Conservation (phyloP, 495 filamentous ascomycete species). For the Hypoxylon cercidicola region DNA sequence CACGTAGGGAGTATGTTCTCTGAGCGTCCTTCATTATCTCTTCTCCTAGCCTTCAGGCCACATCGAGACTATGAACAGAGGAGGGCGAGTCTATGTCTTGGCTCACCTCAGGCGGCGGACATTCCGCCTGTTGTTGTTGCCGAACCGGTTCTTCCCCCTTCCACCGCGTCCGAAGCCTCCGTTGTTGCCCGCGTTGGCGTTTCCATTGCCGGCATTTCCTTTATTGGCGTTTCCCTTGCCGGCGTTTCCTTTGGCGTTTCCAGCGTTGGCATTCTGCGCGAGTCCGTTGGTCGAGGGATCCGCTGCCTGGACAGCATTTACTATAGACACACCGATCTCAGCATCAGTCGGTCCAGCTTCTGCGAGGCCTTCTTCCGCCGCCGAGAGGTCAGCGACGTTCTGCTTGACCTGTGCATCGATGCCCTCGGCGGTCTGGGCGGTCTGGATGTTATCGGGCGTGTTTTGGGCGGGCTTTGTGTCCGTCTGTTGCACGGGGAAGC, state of each 20-base stretch:
- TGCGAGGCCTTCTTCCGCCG: slow-evolving; percentile 47
- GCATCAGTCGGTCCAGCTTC: slow-evolving; percentile 7
- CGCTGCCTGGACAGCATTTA: slow-evolving; percentile 27
- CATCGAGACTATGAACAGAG: neutral
- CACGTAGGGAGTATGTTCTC: neutral
- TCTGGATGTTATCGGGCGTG: slow-evolving; percentile 48
- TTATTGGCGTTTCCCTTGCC: slow-evolving; percentile 5
- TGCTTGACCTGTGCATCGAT: slow-evolving; percentile 43
- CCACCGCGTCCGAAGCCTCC: neutral
- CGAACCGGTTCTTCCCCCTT: no score
- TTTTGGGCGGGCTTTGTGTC: slow-evolving; percentile 50
- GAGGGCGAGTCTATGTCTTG: neutral
- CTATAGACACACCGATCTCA: slow-evolving; percentile 27
- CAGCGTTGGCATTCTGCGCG: slow-evolving; percentile 6
- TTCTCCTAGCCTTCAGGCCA: neutral
- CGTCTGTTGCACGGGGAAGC: slow-evolving; percentile 57
- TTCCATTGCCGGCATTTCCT: slow-evolving; percentile 16
- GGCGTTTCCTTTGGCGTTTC: slow-evolving; percentile 4
- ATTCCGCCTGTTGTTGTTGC: slow-evolving; percentile 2
- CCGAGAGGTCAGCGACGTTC: slow-evolving; percentile 52
- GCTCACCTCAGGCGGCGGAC: neutral
- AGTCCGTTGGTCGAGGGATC: slow-evolving; percentile 23
- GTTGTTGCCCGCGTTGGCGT: slow-evolving; percentile 5
- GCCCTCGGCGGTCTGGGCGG: slow-evolving; percentile 42
- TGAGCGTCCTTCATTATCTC: neutral